phyloP scores from a whole-genome alignment of 2,329 filamentous ascomycete species.

The Pseudocercospora fuligena region DNA sequence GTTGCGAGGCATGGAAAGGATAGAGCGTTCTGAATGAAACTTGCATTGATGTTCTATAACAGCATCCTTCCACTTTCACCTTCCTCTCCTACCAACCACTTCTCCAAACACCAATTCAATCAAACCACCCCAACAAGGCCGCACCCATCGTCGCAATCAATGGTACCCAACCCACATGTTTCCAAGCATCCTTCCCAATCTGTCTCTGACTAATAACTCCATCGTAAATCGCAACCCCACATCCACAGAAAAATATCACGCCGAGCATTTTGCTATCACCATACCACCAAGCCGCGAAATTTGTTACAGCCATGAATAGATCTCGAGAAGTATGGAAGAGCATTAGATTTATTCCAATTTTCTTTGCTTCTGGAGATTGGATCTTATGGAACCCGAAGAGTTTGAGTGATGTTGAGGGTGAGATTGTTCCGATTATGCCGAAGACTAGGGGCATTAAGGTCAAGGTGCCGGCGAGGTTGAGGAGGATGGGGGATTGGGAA shows the following conservation, averaged over 20 bases:
- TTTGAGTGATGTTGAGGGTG: slow-evolving; percentile 11
- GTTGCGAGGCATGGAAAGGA: background rate
- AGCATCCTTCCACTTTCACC: too few relatives aligned
- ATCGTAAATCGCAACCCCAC: slow-evolving; percentile 17
- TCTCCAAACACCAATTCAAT: too few relatives aligned
- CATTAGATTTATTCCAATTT: slow-evolving; percentile 10
- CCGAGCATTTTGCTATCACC: slow-evolving; percentile 9
- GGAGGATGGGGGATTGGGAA: slow-evolving; percentile 13
- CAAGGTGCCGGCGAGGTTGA: slow-evolving; percentile 14
- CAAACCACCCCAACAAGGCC: slow-evolving; percentile 21
- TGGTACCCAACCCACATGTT: slow-evolving; percentile 17
- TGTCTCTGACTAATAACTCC: slow-evolving; percentile 12
- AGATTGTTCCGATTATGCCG: slow-evolving; percentile 12
- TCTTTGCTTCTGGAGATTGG: background rate
- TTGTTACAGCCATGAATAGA: slow-evolving; percentile 15
- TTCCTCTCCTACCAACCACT: too few relatives aligned
- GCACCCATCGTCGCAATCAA: slow-evolving; percentile 10
- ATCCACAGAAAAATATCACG: slow-evolving; percentile 2
- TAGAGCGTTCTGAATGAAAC: background rate
- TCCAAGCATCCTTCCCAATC: slow-evolving; percentile 17
- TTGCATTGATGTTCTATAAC: too few relatives aligned
- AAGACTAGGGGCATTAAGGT: slow-evolving; percentile 17
- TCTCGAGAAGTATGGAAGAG: slow-evolving; percentile 17
- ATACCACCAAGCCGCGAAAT: slow-evolving; percentile 9
- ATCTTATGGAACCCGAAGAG: slow-evolving; percentile 6